Conservation (phyloP, 441 rosid genomes). For the Pelargonium cotyledonis region DNA sequence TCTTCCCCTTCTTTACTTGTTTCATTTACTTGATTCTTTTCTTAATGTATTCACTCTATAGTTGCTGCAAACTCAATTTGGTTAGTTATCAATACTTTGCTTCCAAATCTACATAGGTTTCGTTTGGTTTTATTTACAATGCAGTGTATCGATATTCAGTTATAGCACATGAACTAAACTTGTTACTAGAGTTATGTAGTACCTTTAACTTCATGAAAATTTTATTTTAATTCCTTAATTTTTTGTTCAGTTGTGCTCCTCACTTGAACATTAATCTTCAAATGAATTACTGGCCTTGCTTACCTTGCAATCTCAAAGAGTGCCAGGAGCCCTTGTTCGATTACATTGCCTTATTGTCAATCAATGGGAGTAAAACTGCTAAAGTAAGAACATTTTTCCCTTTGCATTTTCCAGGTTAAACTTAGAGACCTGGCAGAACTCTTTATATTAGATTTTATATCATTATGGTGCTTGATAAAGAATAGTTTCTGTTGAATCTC, state of each 20-base stretch:
- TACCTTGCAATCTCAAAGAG: conserved; percentile 24
- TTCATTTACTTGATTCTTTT: too few relatives aligned
- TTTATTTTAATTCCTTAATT: background rate
- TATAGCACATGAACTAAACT: background rate
- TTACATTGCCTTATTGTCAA: conserved; percentile 19
- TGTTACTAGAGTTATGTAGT: background rate
- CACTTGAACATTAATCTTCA: conserved; percentile 27
- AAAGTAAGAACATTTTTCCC: conserved; percentile 14
- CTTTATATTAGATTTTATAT: background rate
- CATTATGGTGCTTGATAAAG: background rate
- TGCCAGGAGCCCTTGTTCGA: conserved; percentile 27
- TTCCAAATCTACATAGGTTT: too few relatives aligned
- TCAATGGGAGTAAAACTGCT: conserved; percentile 22
- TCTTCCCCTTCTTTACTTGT: background rate
- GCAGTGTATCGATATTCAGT: background rate
- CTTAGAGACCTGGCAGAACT: background rate
- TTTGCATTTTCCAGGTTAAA: background rate
- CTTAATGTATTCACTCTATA: too few relatives aligned
- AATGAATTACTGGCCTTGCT: conserved; percentile 28
- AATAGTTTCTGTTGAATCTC: background rate
- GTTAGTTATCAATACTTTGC: too few relatives aligned
- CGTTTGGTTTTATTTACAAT: too few relatives aligned
- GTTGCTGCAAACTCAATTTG: too few relatives aligned
- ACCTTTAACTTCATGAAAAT: background rate
- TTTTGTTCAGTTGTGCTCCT: conserved; percentile 21